Percentiles rank a stretch among this genome's conserved stretches.
Conservation (phyloP, 352 stramenopile species). For the Phytophthora hybrid region DNA sequence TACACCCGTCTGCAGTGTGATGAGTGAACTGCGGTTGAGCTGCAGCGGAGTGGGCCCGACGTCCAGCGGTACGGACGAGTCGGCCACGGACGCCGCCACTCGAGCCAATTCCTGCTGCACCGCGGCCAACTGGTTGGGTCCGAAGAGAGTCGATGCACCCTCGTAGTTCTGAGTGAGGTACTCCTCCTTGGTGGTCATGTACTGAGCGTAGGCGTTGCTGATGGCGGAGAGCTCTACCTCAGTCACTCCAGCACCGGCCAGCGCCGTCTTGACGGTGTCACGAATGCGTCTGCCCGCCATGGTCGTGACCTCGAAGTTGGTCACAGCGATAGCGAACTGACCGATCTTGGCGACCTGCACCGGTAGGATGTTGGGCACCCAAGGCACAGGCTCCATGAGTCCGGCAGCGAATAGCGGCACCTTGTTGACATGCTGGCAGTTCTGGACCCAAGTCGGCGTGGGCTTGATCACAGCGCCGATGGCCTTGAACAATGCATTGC, state of each 20-base stretch:
- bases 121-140: constrained; percentile 59
- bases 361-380: constrained; percentile 50
- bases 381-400: constrained; percentile 46
- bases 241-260: constrained; percentile 32
- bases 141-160: constrained; percentile 43
- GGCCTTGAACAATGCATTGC: constrained; percentile 34
- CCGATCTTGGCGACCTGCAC: constrained; percentile 59
- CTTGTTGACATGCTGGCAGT: constrained; percentile 48
- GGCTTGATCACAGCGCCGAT: constrained; percentile 30
- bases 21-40: constrained; percentile 41
- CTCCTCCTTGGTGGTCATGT: constrained; percentile 64
- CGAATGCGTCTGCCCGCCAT: constrained; percentile 62
- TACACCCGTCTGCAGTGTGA: constrained; percentile 47
- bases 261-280: constrained; percentile 32
- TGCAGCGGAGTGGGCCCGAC: constrained; percentile 40
- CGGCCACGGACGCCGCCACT: constrained; percentile 22
- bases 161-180: constrained; percentile 61
- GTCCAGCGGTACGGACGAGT: background rate
- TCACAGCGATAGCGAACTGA: constrained; percentile 51
- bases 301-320: constrained; percentile 63
- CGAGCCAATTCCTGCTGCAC: constrained; percentile 56
- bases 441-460: constrained; percentile 41
- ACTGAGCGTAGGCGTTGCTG: constrained; percentile 65
- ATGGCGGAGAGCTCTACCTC: constrained; percentile 54
- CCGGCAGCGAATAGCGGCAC: constrained; percentile 43